phyloP scores from a whole-genome alignment of 2,329 filamentous ascomycete species.

The Trichoderma pleuroti region DNA sequence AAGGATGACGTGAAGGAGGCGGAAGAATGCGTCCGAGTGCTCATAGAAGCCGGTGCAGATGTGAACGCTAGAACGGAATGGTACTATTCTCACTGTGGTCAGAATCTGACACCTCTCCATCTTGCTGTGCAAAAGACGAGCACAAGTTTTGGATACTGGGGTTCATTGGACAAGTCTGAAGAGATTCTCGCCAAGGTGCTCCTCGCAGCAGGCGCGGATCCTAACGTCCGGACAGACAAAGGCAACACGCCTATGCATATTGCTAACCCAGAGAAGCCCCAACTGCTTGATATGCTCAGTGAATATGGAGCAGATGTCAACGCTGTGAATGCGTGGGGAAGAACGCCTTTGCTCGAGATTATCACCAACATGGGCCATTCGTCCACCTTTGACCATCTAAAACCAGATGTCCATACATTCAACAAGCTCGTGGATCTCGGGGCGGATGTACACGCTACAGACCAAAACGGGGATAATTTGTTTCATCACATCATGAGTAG shows the following conservation, averaged over 20 bases:
- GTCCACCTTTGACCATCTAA: not conserved
- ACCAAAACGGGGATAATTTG: not conserved
- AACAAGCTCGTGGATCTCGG: not conserved
- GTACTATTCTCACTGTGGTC: rapidly evolving
- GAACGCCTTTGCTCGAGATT: not conserved
- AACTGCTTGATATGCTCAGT: not conserved
- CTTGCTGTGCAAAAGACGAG: not conserved
- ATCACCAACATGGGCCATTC: not conserved
- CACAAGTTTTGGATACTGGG: not conserved
- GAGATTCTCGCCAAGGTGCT: not conserved
- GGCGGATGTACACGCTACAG: not conserved
- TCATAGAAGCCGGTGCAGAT: not conserved
- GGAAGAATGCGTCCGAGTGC: not conserved
- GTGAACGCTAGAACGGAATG: not conserved
- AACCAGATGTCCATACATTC: not conserved
- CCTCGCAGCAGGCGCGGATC: not conserved
- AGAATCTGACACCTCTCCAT: not conserved
- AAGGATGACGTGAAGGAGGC: not conserved
- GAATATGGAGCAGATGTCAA: not conserved
- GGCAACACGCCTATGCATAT: not conserved
- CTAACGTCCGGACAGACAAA: not conserved
- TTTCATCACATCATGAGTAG: not conserved
- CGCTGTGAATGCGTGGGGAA: not conserved
- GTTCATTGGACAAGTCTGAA: not conserved
- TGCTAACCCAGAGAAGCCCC: not conserved